Conservation (phyloP, 306 rosid genomes). For the Fragaria nilgerrensis region DNA sequence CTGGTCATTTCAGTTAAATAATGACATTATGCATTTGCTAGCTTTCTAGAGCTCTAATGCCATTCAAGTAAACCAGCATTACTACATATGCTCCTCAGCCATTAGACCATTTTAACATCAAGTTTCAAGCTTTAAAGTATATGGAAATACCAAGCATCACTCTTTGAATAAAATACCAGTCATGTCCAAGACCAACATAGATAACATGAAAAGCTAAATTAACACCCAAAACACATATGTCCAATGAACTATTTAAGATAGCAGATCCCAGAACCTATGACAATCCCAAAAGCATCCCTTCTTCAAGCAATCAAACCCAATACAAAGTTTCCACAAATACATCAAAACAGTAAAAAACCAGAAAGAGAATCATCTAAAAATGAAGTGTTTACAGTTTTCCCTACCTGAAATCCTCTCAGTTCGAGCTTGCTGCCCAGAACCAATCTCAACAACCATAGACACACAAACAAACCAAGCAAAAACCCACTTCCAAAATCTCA, state of each 20-base stretch:
- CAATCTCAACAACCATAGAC: slow-evolving; percentile 38
- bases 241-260: not conserved
- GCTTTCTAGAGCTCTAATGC: not conserved
- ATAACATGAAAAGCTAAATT: not conserved
- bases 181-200: not conserved
- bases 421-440: slow-evolving; percentile 51
- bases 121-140: not conserved
- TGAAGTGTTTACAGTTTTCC: not conserved
- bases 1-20: not conserved
- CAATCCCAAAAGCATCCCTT: slow-evolving; percentile 16
- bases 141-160: not conserved
- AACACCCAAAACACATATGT: not conserved
- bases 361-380: slow-evolving; percentile 9
- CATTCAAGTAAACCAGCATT: not conserved
- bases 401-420: slow-evolving; percentile 92
- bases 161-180: not conserved
- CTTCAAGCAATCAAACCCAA: slow-evolving; percentile 16
- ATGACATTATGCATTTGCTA: not conserved
- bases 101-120: not conserved
- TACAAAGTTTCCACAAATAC: slow-evolving; percentile 6
- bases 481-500: slow-evolving; percentile 52
- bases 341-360: not conserved
- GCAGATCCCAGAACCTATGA: slow-evolving; percentile 24
- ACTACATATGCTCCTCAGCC: not conserved
- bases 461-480: slow-evolving; percentile 49